Evolutionary conservation across 768 basidiomycete genomes (phyloP), one percentile per base, ranked within the genome.

Genomic region (Rossbeevera mucosa): DNA sequence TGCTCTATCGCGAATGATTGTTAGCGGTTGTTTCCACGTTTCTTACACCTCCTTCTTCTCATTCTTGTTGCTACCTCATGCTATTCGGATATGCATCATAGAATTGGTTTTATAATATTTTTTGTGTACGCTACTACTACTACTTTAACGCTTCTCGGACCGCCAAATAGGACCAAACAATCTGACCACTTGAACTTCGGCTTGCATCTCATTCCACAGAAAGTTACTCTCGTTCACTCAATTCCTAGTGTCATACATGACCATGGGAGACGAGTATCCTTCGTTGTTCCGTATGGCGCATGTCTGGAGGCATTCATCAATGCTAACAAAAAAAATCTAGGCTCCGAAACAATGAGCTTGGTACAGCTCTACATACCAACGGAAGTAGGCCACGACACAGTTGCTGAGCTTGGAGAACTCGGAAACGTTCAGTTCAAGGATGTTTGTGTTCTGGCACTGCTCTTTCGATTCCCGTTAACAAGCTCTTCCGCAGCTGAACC

Each of bases 351-450:
- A 76, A 97, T 97, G 94, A 95, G 93, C 78, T 77, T 94, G 74
- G 89, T 95, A 57, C 93, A 97, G 78, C 85, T 99, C 64, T 94
- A 93, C 67, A 88, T 97, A 60, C 96, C 95, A 41, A 88, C 90
- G 33, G 96, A 99, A 78, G 92, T 95, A 55, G 92, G 94, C 25
- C 96, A 99, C 70, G 93, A 97, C 66, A 91, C 95, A 44, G 91
- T 97, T 55, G 85, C 88, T 48, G 93, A 95, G 68, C 83, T 99
- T 16, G 96, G 92, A 59, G 93, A 96, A 71, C 83, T 97, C 41
- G 93, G 94, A 43, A 80, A 95, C 71, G 88, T 98, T 24, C 93
- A 98, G 68, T 96, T 98, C 74, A 95, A 94, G 74, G 96, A 99
- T 72, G 93, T 94, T 61, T 60, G 88, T 70, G n/a, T 24, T 8